Conservation (phyloP, 1,284 basidiomycete species). For the Anthracocystis panici-leucophaei region DNA sequence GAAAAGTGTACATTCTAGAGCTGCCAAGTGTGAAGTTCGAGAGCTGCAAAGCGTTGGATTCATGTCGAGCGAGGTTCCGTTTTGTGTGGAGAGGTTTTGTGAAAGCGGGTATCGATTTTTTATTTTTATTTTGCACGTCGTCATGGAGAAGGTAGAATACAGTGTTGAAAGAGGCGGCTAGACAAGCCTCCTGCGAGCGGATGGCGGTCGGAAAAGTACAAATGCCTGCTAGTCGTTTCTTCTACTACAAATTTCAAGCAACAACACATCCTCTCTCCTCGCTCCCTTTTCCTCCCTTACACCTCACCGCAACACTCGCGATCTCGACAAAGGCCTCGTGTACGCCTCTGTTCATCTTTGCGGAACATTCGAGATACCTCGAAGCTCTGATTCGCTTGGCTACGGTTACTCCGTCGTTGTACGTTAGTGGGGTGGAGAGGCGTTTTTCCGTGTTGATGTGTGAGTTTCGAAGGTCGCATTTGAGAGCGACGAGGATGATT, state of each 20-base stretch:
- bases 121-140: no score
- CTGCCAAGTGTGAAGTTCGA: neutral
- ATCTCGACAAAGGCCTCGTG: constrained; percentile 79
- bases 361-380: constrained; percentile 80
- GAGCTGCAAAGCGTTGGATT: neutral
- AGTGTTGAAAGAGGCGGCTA: no score
- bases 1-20: neutral
- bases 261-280: constrained; percentile 8
- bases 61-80: neutral
- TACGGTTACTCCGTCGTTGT: constrained; percentile 76
- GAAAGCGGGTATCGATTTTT: no score
- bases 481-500: constrained; percentile 77
- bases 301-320: constrained; percentile 22
- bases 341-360: constrained; percentile 93
- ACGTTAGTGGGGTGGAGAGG: constrained; percentile 75
- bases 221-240: neutral
- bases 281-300: neutral
- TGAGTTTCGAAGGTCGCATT: constrained; percentile 92
- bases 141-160: neutral
- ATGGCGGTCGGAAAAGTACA: neutral
- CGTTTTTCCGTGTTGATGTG: constrained; percentile 75
- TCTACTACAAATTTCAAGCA: constrained; percentile 1
- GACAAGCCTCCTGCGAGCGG: no score
- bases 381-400: constrained; percentile 43
- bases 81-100: no score